phyloP scores from a whole-genome alignment of 352 stramenopile genomes.

The Sclerospora graminicola region DNA sequence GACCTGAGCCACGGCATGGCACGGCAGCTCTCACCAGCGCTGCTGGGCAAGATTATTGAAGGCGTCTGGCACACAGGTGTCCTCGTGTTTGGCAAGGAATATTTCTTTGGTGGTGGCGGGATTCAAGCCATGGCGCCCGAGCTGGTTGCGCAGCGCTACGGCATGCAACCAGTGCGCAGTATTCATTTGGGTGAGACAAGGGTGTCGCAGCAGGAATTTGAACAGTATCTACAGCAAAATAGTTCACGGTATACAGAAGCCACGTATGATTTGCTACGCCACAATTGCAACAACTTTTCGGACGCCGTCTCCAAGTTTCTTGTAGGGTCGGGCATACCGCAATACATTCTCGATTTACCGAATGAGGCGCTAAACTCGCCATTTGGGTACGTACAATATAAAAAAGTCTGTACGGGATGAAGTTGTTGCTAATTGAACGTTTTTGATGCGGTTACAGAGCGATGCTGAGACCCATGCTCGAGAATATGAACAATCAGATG shows the following conservation, averaged over 20 bases:
- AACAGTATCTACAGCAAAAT: conserved; percentile 73
- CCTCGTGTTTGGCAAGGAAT: conserved; percentile 80
- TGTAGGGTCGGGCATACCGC: conserved; percentile 80
- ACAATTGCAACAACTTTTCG: conserved; percentile 98
- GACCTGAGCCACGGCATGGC: conserved; percentile 93
- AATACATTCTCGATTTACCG: conserved; percentile 86
- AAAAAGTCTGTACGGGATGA: not conserved
- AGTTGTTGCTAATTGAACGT: not conserved
- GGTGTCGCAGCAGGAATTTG: conserved; percentile 59
- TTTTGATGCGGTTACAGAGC: conserved; percentile 22
- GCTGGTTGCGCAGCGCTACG: conserved; percentile 64
- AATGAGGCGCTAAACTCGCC: conserved; percentile 83
- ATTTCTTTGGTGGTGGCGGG: conserved; percentile 91
- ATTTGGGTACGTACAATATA: conserved; percentile 54
- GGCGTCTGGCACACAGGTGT: conserved; percentile 89
- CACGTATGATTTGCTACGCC: conserved; percentile 90
- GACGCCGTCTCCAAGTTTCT: conserved; percentile 86
- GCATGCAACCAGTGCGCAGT: conserved; percentile 81
- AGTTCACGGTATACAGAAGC: conserved; percentile 74
- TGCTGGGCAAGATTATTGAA: conserved; percentile 90
- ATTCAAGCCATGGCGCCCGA: conserved; percentile 78
- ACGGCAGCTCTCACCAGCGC: conserved; percentile 67
- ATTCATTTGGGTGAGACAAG: conserved; percentile 74
- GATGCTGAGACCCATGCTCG: conserved; percentile 72
- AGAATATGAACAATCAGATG: conserved; percentile 81